Conservation (phyloP, 352 stramenopile genomes). For the Phytophthora melonis region DNA sequence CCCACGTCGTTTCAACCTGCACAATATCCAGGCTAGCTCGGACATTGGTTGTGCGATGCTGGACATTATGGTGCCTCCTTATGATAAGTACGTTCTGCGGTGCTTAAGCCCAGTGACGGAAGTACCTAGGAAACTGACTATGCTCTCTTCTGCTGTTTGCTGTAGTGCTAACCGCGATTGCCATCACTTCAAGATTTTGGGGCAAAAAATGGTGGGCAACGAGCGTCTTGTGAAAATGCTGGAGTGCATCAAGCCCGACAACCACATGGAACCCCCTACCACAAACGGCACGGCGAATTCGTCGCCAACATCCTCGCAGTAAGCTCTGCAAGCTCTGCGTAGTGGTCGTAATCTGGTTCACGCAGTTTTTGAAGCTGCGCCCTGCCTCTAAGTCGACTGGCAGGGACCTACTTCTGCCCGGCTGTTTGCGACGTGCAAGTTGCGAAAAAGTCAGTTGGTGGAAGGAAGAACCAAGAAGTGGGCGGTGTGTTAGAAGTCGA, state of each 20-base stretch:
- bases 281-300: conserved; percentile 42
- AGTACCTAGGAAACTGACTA: background rate
- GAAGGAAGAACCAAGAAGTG: conserved; percentile 24
- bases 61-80: conserved; percentile 89
- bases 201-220: conserved; percentile 60
- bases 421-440: conserved; percentile 11
- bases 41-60: conserved; percentile 81
- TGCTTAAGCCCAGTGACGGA: background rate
- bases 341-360: conserved; percentile 17
- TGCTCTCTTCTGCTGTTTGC: background rate
- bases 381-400: background rate
- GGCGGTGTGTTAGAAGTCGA: conserved; percentile 32
- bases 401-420: too few relatives aligned
- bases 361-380: conserved; percentile 17
- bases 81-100: conserved; percentile 73
- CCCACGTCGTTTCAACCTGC: conserved; percentile 83
- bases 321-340: conserved; percentile 14
- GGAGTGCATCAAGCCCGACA: conserved; percentile 72
- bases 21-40: conserved; percentile 78
- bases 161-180: conserved; percentile 78
- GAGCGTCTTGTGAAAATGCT: conserved; percentile 78
- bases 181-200: conserved; percentile 80
- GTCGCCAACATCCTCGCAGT: conserved; percentile 37
- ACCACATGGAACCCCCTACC: conserved; percentile 63
- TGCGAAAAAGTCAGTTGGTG: conserved; percentile 14